Percentiles rank a stretch among this genome's conserved stretches.
phyloP scores from a whole-genome alignment of 2,329 filamentous ascomycete species.

The Diplodia corticola region DNA sequence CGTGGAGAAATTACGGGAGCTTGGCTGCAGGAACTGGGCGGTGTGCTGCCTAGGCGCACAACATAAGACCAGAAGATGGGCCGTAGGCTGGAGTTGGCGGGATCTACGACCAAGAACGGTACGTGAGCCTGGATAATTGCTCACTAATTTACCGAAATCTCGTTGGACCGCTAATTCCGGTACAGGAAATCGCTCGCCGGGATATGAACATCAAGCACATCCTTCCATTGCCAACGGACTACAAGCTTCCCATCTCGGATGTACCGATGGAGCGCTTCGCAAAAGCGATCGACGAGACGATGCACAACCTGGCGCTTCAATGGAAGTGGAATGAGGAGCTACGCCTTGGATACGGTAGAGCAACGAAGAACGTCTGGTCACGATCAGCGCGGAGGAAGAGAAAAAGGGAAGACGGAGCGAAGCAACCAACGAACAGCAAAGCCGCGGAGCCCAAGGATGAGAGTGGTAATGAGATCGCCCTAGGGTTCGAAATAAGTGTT shows the following conservation, averaged over 20 bases:
- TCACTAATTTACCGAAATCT: constrained; percentile 53
- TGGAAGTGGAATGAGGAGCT: constrained; percentile 63
- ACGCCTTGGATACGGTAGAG: constrained; percentile 61
- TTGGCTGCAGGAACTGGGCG: constrained; percentile 62
- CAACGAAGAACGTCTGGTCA: constrained; percentile 66
- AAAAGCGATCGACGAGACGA: constrained; percentile 6
- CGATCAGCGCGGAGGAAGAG: neutral
- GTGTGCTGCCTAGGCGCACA: constrained; percentile 76
- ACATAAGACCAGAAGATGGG: constrained; percentile 79
- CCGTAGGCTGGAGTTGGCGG: constrained; percentile 66
- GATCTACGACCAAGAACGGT: constrained; percentile 13
- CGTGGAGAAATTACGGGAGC: constrained; percentile 56
- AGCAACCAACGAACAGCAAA: neutral
- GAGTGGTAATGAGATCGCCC: constrained; percentile 36
- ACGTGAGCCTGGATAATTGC: constrained; percentile 26
- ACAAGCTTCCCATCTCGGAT: constrained; percentile 33
- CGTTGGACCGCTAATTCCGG: constrained; percentile 32
- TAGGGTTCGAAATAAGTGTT: constrained; percentile 44
- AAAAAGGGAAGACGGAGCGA: constrained; percentile 10
- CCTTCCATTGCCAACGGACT: constrained; percentile 32
- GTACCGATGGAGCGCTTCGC: constrained; percentile 37
- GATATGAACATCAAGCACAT: constrained; percentile 46
- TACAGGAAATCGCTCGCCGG: constrained; percentile 6
- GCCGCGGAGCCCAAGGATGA: constrained; percentile 30
- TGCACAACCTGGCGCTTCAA: constrained; percentile 54